These are phyloP conservation scores for Boletus insuetus DNA, from an alignment of 768 basidiomycete species.

Conservation along the genomic window DNA sequence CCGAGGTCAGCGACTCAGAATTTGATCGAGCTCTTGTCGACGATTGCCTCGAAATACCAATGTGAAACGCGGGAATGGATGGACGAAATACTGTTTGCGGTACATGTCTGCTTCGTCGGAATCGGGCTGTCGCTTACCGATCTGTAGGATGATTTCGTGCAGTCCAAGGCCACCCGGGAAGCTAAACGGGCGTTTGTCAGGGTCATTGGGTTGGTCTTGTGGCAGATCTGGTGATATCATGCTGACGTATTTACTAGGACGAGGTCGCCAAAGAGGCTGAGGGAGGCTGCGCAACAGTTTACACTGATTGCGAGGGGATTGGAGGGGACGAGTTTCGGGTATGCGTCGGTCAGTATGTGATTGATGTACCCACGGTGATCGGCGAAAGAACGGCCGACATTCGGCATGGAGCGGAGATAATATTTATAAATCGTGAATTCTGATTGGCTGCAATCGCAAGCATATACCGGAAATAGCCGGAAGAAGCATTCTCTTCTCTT, in stretches of 20 bases:
- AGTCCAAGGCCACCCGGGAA: slow-evolving; percentile 67
- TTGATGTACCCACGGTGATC: not conserved
- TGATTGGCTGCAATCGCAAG: slow-evolving; percentile 29
- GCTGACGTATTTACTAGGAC: slow-evolving; percentile 43
- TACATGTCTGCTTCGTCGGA: slow-evolving; percentile 28
- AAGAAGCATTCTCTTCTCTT: not conserved
- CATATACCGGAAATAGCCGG: slow-evolving; percentile 23
- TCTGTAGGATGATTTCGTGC: slow-evolving; percentile 66
- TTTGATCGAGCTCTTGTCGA: slow-evolving; percentile 77
- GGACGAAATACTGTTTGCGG: slow-evolving; percentile 64
- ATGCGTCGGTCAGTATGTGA: slow-evolving; percentile 62
- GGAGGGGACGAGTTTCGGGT: slow-evolving; percentile 84
- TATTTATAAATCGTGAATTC: slow-evolving; percentile 13
- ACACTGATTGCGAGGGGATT: slow-evolving; percentile 80
- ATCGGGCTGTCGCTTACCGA: not conserved
- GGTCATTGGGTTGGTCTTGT: slow-evolving; percentile 50
- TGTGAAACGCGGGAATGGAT: slow-evolving; percentile 67
- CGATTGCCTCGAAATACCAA: slow-evolving; percentile 56
- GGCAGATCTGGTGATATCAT: not conserved
- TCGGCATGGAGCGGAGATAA: too few species aligned
- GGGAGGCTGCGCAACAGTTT: slow-evolving; percentile 87
- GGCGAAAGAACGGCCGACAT: slow-evolving; percentile 8
- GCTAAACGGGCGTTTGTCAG: slow-evolving; percentile 80
- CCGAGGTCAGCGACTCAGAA: slow-evolving; percentile 83
- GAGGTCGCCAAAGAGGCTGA: slow-evolving; percentile 66